These are phyloP conservation scores for Rhinocladiella similis DNA, from an alignment of 2,329 filamentous ascomycete species.

Conservation along the genomic window DNA sequence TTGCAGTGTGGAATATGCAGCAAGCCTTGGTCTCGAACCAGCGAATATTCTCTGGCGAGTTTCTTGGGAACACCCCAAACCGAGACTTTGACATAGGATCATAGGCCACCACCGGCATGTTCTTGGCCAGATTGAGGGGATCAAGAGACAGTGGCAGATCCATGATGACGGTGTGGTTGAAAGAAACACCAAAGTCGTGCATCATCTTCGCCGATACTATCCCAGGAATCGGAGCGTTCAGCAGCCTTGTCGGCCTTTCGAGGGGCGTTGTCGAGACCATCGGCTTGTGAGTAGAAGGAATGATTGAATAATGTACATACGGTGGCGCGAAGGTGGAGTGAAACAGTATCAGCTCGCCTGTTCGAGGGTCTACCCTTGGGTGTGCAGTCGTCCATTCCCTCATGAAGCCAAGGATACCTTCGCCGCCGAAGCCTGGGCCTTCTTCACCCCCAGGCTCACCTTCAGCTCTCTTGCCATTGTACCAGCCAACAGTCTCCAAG, in stretches of 20 bases:
- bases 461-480: constrained; percentile 60
- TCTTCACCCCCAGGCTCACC: constrained; percentile 27
- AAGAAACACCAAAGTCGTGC: constrained; percentile 73
- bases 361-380: constrained; percentile 64
- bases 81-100: constrained; percentile 58
- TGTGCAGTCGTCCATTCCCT: constrained; percentile 69
- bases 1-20: constrained; percentile 72
- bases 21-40: constrained; percentile 71
- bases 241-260: constrained; percentile 32
- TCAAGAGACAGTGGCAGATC: constrained; percentile 68
- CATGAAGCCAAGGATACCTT: constrained; percentile 61
- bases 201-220: constrained; percentile 69
- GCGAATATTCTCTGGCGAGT: constrained; percentile 55
- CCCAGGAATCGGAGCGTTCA: constrained; percentile 61
- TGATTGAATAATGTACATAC: constrained; percentile 66
- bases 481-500: constrained; percentile 71
- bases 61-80: constrained; percentile 68
- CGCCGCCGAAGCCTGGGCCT: constrained; percentile 52
- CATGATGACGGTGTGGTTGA: constrained; percentile 64
- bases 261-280: constrained; percentile 32
- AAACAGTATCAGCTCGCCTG: constrained; percentile 67
- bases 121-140: constrained; percentile 59
- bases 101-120: constrained; percentile 60
- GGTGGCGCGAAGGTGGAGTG: constrained; percentile 66
- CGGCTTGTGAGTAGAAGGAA: constrained; percentile 43